These are phyloP conservation scores for Naganishia liquefaciens DNA, from an alignment of 1,284 basidiomycete species.

Conservation along the genomic window DNA sequence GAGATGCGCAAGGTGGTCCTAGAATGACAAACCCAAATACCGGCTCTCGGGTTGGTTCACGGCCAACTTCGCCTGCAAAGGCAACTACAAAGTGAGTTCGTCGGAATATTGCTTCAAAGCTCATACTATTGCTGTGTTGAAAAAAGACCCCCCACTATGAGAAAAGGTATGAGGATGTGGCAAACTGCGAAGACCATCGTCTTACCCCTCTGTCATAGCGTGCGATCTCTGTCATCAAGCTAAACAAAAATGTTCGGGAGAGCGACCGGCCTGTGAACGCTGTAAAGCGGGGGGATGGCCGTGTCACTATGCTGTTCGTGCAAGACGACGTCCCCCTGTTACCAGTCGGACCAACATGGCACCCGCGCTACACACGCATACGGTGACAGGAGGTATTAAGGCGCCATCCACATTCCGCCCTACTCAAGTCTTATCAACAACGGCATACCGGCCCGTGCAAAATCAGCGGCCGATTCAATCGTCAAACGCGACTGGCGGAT, in stretches of 20 bases:
- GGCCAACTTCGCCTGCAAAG: slow-evolving; percentile 11
- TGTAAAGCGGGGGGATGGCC: slow-evolving; percentile 51
- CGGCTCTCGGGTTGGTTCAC: not conserved
- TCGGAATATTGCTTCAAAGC: not conserved
- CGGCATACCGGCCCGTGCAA: not conserved
- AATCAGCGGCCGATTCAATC: not conserved
- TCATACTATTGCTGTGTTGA: not conserved
- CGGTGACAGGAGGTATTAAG: not conserved
- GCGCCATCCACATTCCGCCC: not conserved
- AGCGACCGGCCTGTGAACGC: slow-evolving; percentile 50
- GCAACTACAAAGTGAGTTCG: slow-evolving; percentile 4
- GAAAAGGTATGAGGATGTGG: slow-evolving; percentile 1
- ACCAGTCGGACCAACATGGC: not conserved
- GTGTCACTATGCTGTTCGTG: slow-evolving; percentile 51
- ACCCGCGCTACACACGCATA: not conserved
- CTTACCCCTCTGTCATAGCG: slow-evolving; percentile 36
- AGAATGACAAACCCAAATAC: not conserved
- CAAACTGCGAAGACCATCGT: too few relatives aligned
- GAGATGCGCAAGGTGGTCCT: too few relatives aligned
- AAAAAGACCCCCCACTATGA: slow-evolving; percentile 18
- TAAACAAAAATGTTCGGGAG: slow-evolving; percentile 53
- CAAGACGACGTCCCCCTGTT: slow-evolving; percentile 41
- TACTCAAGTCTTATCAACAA: too few relatives aligned
- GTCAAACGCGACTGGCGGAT: not conserved
- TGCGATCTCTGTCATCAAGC: slow-evolving; percentile 52